phyloP scores from a whole-genome alignment of 129 eudicot genomes.

The Flaveria linearis region DNA sequence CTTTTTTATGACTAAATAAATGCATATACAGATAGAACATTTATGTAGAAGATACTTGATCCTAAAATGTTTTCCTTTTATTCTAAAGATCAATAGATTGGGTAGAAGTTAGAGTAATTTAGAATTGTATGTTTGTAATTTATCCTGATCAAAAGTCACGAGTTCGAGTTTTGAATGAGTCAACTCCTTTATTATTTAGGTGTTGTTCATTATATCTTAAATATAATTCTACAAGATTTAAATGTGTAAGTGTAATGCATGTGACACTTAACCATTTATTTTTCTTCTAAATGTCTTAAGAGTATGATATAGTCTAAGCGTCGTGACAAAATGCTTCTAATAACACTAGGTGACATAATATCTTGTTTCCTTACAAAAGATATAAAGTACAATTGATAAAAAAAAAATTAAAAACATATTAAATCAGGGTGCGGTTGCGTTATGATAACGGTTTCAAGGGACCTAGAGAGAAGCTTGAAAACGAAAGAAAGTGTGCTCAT shows the following conservation, averaged over 20 bases:
- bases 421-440: too few species aligned
- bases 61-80: not conserved
- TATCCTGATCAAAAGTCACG: too few species aligned
- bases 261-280: conserved; percentile 30
- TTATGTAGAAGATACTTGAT: conserved; percentile 13
- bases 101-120: too few species aligned
- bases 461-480: not conserved
- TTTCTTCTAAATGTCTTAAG: conserved; percentile 30
- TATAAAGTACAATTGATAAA: not conserved
- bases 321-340: not conserved
- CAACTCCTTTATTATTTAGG: too few species aligned
- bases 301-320: not conserved
- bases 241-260: not conserved
- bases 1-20: conserved; percentile 42
- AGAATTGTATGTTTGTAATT: too few species aligned
- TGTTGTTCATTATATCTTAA: too few species aligned
- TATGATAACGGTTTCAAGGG: not conserved
- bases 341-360: not conserved
- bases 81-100: too few species aligned
- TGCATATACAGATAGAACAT: conserved; percentile 49
- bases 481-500: not conserved
- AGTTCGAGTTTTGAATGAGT: too few species aligned
- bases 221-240: too few species aligned
- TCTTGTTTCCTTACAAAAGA: not conserved
- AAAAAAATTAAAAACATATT: not conserved